phyloP scores from a whole-genome alignment of 768 basidiomycete genomes.

The Psilocybe cyanescens region DNA sequence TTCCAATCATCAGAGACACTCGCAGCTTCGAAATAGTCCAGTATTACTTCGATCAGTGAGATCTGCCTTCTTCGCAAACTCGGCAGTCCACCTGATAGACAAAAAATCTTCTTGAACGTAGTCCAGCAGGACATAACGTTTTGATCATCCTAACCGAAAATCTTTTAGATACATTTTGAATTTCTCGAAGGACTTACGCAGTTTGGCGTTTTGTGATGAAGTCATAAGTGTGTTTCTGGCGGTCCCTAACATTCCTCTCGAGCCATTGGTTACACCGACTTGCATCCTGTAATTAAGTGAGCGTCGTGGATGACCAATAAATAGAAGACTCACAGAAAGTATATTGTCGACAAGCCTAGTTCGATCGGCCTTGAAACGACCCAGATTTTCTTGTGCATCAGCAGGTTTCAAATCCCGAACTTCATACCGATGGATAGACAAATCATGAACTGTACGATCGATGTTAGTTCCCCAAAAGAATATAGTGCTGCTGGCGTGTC shows the following conservation, averaged over 20 bases:
- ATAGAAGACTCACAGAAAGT: not conserved
- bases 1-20: not conserved
- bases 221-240: not conserved
- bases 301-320: no score
- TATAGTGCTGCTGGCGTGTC: constrained; percentile 23
- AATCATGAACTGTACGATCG: constrained; percentile 20
- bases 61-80: not conserved
- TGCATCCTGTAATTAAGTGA: not conserved
- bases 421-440: constrained; percentile 2
- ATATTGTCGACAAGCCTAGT: not conserved
- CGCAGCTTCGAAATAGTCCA: no score
- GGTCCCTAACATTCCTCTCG: not conserved
- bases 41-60: constrained; percentile 8
- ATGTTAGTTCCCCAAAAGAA: constrained; percentile 37
- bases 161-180: not conserved
- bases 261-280: not conserved
- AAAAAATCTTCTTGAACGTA: constrained; percentile 2
- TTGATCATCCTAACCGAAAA: constrained; percentile 1
- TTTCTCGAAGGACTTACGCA: not conserved
- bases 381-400: not conserved
- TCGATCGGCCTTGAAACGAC: not conserved
- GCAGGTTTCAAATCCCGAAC: not conserved
- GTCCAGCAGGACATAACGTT: constrained; percentile 8
- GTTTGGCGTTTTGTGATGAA: not conserved
- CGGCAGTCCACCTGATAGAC: not conserved